Conservation (phyloP, 108 stramenopile genomes). For the Fragilariopsis cylindrus region DNA sequence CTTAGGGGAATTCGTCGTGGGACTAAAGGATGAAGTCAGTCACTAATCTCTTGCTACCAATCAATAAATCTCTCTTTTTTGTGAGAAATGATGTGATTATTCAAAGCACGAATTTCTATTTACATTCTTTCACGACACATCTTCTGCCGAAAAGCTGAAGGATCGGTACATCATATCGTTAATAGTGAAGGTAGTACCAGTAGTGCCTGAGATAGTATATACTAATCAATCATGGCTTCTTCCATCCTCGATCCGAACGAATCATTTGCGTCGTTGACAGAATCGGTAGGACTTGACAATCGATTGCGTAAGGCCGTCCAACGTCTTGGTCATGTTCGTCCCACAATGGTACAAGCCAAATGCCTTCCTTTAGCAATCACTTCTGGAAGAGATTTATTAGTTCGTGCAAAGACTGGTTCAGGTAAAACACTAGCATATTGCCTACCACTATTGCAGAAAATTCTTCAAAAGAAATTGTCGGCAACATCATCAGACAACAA, state of each 20-base stretch:
- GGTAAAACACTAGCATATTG: conserved; percentile 97
- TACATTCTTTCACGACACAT: too few relatives aligned
- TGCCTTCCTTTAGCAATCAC: conserved; percentile 80
- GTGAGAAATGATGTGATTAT: too few relatives aligned
- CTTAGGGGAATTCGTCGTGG: too few relatives aligned
- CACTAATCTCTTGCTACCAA: too few relatives aligned
- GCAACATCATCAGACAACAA: conserved; percentile 11
- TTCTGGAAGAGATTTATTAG: conserved; percentile 91
- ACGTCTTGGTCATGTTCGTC: conserved; percentile 72
- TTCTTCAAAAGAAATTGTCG: conserved; percentile 55
- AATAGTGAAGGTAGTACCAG: too few relatives aligned
- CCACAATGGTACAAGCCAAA: conserved; percentile 85
- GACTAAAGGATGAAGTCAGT: too few relatives aligned
- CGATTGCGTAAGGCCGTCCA: conserved; percentile 80
- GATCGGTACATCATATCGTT: too few relatives aligned
- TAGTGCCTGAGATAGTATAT: too few relatives aligned
- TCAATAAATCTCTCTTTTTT: too few relatives aligned
- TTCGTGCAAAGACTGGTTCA: conserved; percentile 94
- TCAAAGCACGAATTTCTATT: too few relatives aligned
- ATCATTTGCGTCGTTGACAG: conserved; percentile 76
- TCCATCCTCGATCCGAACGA: conserved; percentile 60
- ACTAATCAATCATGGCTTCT: conserved; percentile 8
- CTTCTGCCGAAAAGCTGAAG: too few relatives aligned
- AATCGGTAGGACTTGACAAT: conserved; percentile 74
- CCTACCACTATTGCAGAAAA: conserved; percentile 92